Evolutionary conservation across 2,329 filamentous ascomycete species (phyloP), one percentile per base, ranked within the genome.

Genomic region (Phaeomoniella chlamydospora): DNA sequence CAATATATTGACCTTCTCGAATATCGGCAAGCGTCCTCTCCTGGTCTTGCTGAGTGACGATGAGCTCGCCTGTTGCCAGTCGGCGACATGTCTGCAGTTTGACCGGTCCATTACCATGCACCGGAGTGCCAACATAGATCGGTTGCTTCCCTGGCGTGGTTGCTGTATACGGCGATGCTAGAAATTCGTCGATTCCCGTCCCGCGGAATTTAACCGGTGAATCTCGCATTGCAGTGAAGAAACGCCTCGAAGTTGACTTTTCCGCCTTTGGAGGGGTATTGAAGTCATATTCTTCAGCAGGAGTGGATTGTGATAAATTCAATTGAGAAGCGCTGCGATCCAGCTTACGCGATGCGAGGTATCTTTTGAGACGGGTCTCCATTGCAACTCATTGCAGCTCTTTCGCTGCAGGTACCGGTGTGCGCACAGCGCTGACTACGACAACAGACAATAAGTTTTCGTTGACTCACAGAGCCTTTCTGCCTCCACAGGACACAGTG

Each of bases 61-160:
- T 31, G n/a, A 47, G 36, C 32, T 49, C 46, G 2, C 45, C 46
- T 5, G 46, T 48, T 30, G 44, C 46, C 36, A 46, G 33, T 13
- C 44, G 40, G 12, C 45, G 45, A 35, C 41, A 45, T n/a, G 45
- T 40, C 19, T 45, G 44, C 5, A 48, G 43, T 33, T 45, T 49
- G 17, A 48, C 43, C 9, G 46, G 44, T 5, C 45, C 46, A 41
- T 49, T 49, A 3, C 46, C 46, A 31, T 44, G 40, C 12, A 45
- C 41, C 30, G 45, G 46, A 15, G 35, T 40, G 13, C 41, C 38
- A 15, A 40, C 43, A 18, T 48, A 16, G 15, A 41, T 34, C 18
- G 46, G 46, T 15, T 40, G 37, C 26, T 37, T 45, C 14, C 46
- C 44, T n/a, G 45, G 35, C 4, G 35, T 18, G 15, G 41, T 39